phyloP scores from a whole-genome alignment of 2,329 filamentous ascomycete genomes.

The Dryadomyces quercivorus region DNA sequence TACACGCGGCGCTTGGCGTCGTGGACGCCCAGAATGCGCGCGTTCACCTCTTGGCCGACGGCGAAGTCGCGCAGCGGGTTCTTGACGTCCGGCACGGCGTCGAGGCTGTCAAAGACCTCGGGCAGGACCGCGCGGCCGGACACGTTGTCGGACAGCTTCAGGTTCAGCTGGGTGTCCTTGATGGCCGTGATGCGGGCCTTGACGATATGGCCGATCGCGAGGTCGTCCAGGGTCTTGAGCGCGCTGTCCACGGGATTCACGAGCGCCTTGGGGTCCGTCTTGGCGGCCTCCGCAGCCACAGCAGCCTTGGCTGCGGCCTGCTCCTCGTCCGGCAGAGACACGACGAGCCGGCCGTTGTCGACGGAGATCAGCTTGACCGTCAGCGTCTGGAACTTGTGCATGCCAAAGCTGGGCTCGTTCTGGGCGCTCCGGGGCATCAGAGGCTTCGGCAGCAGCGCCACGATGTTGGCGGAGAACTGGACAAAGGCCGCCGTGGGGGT shows the following conservation, averaged over 20 bases:
- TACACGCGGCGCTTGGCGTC: conserved; percentile 86
- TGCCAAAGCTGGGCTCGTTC: conserved; percentile 58
- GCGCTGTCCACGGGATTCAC: conserved; percentile 46
- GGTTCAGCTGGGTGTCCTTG: conserved; percentile 87
- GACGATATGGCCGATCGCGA: conserved; percentile 58
- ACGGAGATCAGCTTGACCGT: conserved; percentile 59
- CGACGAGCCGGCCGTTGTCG: conserved; percentile 59
- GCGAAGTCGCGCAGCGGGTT: conserved; percentile 66
- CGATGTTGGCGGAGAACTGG: conserved; percentile 70
- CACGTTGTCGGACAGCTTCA: conserved; percentile 73
- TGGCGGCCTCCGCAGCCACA: neutral
- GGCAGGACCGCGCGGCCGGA: conserved; percentile 91
- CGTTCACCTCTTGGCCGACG: conserved; percentile 56
- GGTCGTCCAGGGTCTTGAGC: conserved; percentile 55
- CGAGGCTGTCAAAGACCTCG: conserved; percentile 78
- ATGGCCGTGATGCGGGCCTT: conserved; percentile 73
- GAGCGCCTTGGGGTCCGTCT: neutral
- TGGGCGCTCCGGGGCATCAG: conserved; percentile 62
- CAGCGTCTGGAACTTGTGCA: conserved; percentile 66
- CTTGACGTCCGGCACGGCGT: conserved; percentile 74
- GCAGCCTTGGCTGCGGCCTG: conserved; percentile 16
- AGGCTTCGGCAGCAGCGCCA: conserved; percentile 67
- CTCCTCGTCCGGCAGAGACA: conserved; percentile 35
- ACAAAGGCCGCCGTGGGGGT: conserved; percentile 73
- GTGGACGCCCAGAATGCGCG: conserved; percentile 75